Base-by-base conservation (phyloP, 192 early-diverging fungal genomes). In the Physocladia obscura region DNA sequence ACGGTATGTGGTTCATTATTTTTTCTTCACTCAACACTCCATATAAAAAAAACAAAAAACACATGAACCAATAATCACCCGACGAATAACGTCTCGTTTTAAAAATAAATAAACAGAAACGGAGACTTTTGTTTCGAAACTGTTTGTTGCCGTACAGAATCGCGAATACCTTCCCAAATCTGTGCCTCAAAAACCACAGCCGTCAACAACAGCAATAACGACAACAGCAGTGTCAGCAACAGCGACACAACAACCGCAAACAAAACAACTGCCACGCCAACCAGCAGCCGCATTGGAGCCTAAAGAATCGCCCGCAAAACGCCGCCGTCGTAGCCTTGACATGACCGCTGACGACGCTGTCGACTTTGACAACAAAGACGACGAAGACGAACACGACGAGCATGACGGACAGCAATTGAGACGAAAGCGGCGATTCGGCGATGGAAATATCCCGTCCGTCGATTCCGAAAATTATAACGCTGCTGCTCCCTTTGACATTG, bases 71-170 rank as follows among this genome's bases (percentile, higher is more conserved):
- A n/a, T n/a, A n/a, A n/a, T n/a, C n/a, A n/a, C n/a, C n/a, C n/a
- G n/a, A n/a, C n/a, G n/a, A n/a, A n/a, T n/a, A n/a, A n/a, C n/a
- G n/a, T n/a, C n/a, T n/a, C n/a, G n/a, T n/a, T n/a, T n/a, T n/a
- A n/a, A n/a, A n/a, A 17, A 2, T 17, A 36, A 55, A 40, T 21
- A 51, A 29, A 32, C 76, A 93, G 89, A 90, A 79, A 92, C 91
- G 5, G 57, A 70, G 24, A 68, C 79, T 1, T 93, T 92, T 71
- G 87, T 93, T 31, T 57, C 69, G 0, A 75, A 74, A 55, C 71
- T 91, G 22, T 92, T 93, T 69, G 62, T 77, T 2, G 75, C 74
- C 4, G 27, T 90, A 22, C 72, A 57, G 19, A 63, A 62, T 6
- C 76, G 82, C 54, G 74, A 76, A 29, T 88, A 84, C 64, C 52